These are phyloP conservation scores for Rhododendron ovatum DNA, from an alignment of 148 eudicot genomes.

Conservation along the genomic window DNA sequence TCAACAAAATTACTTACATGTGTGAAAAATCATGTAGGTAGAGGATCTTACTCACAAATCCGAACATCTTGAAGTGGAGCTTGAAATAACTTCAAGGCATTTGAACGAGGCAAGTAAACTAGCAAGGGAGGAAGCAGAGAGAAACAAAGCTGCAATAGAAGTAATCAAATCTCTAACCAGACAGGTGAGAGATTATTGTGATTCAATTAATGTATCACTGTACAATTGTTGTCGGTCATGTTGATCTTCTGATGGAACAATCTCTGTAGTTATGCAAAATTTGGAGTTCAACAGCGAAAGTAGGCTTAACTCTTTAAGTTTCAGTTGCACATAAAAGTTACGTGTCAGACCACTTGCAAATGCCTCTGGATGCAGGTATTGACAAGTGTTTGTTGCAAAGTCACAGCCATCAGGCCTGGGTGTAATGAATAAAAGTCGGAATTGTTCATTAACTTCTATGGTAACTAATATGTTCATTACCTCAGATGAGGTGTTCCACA, in stretches of 20 bases:
- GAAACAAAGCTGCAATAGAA: constrained; percentile 73
- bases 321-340: neutral
- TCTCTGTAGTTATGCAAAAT: neutral
- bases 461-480: neutral
- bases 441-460: neutral
- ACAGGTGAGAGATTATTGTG: constrained; percentile 37
- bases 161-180: constrained; percentile 64
- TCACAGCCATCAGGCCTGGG: neutral
- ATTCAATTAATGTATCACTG: constrained; percentile 1
- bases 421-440: neutral
- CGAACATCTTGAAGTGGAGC: constrained; percentile 55
- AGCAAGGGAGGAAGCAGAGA: constrained; percentile 56
- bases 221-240: neutral
- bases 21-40: constrained; percentile 31
- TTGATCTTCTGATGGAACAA: neutral
- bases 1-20: neutral
- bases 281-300: neutral
- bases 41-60: constrained; percentile 60
- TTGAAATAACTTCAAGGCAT: constrained; percentile 53
- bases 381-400: neutral
- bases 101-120: constrained; percentile 49
- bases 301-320: neutral
- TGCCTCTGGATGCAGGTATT: neutral
- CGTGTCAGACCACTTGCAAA: neutral
- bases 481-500: neutral